Percentiles rank a stretch among this genome's conserved stretches.
Evolutionary conservation across 495 filamentous ascomycete species (phyloP).

Genomic region (Zalerion maritima): DNA sequence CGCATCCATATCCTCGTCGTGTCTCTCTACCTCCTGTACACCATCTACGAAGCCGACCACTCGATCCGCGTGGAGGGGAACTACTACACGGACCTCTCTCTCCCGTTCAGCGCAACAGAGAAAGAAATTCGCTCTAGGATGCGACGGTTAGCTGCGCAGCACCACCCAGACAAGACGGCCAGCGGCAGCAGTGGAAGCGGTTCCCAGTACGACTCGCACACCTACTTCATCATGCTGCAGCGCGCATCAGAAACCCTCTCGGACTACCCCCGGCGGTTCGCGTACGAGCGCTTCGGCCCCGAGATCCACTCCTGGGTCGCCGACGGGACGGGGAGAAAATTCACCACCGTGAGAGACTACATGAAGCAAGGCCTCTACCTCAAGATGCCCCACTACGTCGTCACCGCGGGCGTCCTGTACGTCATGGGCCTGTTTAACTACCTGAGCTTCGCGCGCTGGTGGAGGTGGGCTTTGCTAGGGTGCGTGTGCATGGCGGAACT

Average conservation of each 20-base stretch:
- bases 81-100: slow-evolving; percentile 63
- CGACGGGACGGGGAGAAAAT: too few species aligned
- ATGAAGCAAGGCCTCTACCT: slow-evolving; percentile 45
- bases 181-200: slow-evolving; percentile 8
- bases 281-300: slow-evolving; percentile 85
- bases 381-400: slow-evolving; percentile 49
- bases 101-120: slow-evolving; percentile 54
- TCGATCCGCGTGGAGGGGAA: slow-evolving; percentile 51
- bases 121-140: slow-evolving; percentile 72
- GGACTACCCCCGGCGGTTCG: slow-evolving; percentile 69
- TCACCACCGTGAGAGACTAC: slow-evolving; percentile 59
- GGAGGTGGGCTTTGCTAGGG: slow-evolving; percentile 71
- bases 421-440: slow-evolving; percentile 63
- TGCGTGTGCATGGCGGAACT: too few species aligned
- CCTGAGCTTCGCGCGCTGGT: slow-evolving; percentile 71
- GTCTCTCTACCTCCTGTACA: slow-evolving; percentile 73
- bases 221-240: slow-evolving; percentile 69
- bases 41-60: slow-evolving; percentile 83
- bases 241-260: slow-evolving; percentile 69
- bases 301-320: slow-evolving; percentile 53
- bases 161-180: slow-evolving; percentile 79
- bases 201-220: slow-evolving; percentile 30
- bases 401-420: slow-evolving; percentile 45
- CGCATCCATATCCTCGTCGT: slow-evolving; percentile 75
- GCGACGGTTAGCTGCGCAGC: slow-evolving; percentile 64